A percentile compares a stretch with the other conserved stretches of the same genome.
Evolutionary conservation across 2,329 filamentous ascomycete species (phyloP).

Genomic region (Paecilomyces niveus): DNA sequence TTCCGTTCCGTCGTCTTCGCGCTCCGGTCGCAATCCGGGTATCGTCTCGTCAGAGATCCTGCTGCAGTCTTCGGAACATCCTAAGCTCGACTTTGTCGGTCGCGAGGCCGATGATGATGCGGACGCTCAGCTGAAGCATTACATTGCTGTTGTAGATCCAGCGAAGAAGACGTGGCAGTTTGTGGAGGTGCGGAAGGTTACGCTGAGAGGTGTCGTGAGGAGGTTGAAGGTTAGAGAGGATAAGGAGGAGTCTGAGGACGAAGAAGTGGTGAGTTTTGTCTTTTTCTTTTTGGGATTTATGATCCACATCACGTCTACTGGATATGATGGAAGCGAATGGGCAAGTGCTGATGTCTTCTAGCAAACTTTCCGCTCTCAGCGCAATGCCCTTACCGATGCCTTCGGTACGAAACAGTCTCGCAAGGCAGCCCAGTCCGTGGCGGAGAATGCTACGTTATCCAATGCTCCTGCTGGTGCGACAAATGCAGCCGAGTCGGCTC

Average conservation of each 20-base stretch:
- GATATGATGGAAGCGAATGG: not conserved
- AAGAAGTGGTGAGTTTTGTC: conserved; percentile 19
- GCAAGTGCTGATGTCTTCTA: conserved; percentile 7
- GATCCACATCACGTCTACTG: not conserved
- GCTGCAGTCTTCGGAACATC: conserved; percentile 54
- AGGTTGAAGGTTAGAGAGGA: conserved; percentile 18
- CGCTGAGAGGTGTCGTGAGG: conserved; percentile 44
- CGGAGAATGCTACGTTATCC: conserved; percentile 42
- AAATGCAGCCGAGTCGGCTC: conserved; percentile 34
- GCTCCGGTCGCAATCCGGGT: conserved; percentile 22
- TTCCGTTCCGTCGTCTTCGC: conserved; percentile 18
- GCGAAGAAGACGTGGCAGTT: conserved; percentile 47
- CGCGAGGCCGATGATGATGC: conserved; percentile 43
- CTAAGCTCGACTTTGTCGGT: conserved; percentile 54
- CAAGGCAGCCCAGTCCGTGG: conserved; percentile 41
- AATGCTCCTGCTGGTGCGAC: conserved; percentile 28
- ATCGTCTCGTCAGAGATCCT: conserved; percentile 44
- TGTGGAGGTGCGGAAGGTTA: conserved; percentile 48
- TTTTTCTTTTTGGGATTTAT: too few species aligned
- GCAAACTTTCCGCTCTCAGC: conserved; percentile 32
- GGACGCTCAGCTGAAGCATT: conserved; percentile 51
- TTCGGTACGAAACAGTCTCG: conserved; percentile 46
- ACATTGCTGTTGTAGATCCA: conserved; percentile 55
- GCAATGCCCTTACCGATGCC: conserved; percentile 39
- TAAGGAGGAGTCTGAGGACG: conserved; percentile 15